Evolutionary conservation across 305 asterid genomes (phyloP), one percentile per base, ranked within the genome.

Genomic region (Andrographis paniculata): DNA sequence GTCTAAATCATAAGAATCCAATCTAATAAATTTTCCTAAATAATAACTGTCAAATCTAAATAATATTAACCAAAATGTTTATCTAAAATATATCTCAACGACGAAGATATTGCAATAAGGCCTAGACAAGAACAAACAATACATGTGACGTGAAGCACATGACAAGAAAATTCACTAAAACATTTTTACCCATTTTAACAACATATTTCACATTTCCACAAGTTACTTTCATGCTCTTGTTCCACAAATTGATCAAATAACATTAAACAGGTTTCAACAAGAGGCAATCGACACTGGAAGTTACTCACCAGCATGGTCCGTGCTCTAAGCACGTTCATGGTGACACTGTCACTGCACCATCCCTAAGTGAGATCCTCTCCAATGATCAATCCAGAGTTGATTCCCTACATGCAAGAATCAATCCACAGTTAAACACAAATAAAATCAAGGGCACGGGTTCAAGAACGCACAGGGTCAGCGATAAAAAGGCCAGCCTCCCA

Each of bases 281-380:
- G 68, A 55, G 69, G 57, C 19, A 67, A 49, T 75, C 95, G 40
- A 69, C 69, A 14, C 31, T 84, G 64, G 52, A 65, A 56, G 74
- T 84, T 9, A 15, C 65, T 16, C 71, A 81, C 66, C 67, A 43
- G 52, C 76, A 78, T 13, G 80, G 84, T 23, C 84, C 86, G 19
- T 84, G 95, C 55, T 69, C 70, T 14, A 36, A 36, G 13, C 13
- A 6, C 4, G 53, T 23, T 44, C 55, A 46, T 33, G 57, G 33
- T 37, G 38, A 33, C 50, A 23, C 38, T 24, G 30, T 4, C 30
- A 8, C 30, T 8, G 30, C 35, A 17, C 74, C 70, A 41, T 28
- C 74, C 45, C 47, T 76, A 3, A 37, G 38, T 1, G 77, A 76
- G 45, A 11, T 81, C 57, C 81, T 84, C 53, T 38, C 78, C n/a